phyloP scores from a whole-genome alignment of 768 basidiomycete genomes.

The Naganishia antarctica region DNA sequence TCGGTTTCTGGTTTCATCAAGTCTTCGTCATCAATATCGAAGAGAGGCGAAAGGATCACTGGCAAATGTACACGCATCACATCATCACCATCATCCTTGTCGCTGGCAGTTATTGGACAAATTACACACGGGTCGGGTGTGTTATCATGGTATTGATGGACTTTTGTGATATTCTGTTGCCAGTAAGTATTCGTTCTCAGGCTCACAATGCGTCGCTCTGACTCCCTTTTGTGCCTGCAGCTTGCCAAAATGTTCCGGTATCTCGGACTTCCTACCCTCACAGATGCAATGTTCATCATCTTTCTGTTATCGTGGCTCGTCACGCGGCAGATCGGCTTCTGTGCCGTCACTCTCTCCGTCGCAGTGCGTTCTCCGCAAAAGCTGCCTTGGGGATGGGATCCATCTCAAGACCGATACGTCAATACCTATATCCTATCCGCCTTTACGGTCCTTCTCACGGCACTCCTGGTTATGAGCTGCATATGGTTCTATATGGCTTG shows the following conservation, averaged over 20 bases:
- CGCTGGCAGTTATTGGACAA: conserved; percentile 67
- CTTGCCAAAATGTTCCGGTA: conserved; percentile 92
- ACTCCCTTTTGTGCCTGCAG: conserved; percentile 50
- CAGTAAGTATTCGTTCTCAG: conserved; percentile 60
- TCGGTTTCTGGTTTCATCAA: conserved; percentile 86
- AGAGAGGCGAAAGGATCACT: conserved; percentile 82
- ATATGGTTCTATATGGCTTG: conserved; percentile 85
- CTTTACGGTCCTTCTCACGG: conserved; percentile 53
- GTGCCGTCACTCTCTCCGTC: conserved; percentile 63
- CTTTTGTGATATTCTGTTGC: conserved; percentile 82
- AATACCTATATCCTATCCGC: conserved; percentile 52
- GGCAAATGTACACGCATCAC: conserved; percentile 95
- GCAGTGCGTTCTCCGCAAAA: conserved; percentile 56
- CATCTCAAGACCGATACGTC: conserved; percentile 58
- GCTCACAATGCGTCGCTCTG: not conserved
- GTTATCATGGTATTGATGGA: conserved; percentile 91
- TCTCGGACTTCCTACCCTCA: conserved; percentile 60
- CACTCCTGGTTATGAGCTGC: conserved; percentile 55
- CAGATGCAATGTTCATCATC: conserved; percentile 69
- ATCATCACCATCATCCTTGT: conserved; percentile 79
- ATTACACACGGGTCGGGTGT: conserved; percentile 84
- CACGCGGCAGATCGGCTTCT: conserved; percentile 79
- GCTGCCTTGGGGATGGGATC: conserved; percentile 60
- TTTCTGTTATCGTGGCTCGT: conserved; percentile 88
- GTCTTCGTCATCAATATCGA: conserved; percentile 88